Conservation (phyloP, 2,329 filamentous ascomycete genomes). For the Aspergillus neotritici region DNA sequence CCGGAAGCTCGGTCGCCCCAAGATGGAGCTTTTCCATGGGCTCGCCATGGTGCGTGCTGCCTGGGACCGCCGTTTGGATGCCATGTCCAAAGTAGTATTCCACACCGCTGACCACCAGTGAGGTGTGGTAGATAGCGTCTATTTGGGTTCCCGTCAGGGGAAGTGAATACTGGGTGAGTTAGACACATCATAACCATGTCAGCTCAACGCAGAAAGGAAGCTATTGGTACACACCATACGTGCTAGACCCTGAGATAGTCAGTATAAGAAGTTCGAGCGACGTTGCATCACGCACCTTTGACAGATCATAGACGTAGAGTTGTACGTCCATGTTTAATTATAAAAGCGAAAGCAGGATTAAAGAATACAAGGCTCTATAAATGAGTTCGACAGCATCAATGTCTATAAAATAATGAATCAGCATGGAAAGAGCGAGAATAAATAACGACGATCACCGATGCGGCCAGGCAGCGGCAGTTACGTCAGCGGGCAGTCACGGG, state of each 20-base stretch:
- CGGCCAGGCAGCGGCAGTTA: no score
- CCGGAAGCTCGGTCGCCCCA: constrained; percentile 70
- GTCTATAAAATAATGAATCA: no score
- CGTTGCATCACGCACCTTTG: constrained; percentile 38
- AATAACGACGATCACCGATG: no score
- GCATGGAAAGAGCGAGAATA: no score
- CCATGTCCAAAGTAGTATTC: constrained; percentile 91
- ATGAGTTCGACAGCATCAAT: no score
- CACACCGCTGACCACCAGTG: constrained; percentile 73
- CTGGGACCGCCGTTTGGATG: constrained; percentile 74
- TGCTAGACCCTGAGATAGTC: constrained; percentile 46
- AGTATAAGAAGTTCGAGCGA: background rate
- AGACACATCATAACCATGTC: constrained; percentile 7
- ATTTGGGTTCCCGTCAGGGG: constrained; percentile 64
- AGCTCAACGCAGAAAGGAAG: background rate
- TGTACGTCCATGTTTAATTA: constrained; percentile 61
- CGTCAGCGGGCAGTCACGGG: no score
- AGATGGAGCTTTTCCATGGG: constrained; percentile 72
- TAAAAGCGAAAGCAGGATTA: background rate
- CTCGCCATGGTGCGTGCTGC: constrained; percentile 76
- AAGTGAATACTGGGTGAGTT: constrained; percentile 45
- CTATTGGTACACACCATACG: constrained; percentile 38
- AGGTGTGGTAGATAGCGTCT: constrained; percentile 93
- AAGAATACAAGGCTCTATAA: background rate
- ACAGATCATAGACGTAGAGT: constrained; percentile 74